Percentiles rank a stretch among this genome's conserved stretches.
phyloP scores from a whole-genome alignment of 352 stramenopile species.

The Phytophthora megakarya region DNA sequence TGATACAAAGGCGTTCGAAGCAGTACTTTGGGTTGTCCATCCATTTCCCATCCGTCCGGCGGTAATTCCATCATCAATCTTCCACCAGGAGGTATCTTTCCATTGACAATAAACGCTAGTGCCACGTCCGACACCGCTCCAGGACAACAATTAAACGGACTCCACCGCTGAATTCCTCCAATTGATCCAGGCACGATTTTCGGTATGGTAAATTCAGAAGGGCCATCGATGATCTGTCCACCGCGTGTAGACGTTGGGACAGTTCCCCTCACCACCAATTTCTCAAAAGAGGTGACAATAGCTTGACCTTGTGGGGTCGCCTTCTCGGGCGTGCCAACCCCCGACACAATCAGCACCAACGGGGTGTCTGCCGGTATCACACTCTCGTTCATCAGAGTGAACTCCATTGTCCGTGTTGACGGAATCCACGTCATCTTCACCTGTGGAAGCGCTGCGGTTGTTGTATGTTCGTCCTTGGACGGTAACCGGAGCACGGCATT shows the following conservation, averaged over 20 bases:
- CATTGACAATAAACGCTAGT: conserved; percentile 52
- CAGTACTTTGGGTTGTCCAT: conserved; percentile 42
- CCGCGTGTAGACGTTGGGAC: conserved; percentile 59
- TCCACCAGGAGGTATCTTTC: conserved; percentile 41
- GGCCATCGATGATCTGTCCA: conserved; percentile 70
- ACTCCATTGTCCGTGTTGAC: conserved; percentile 49
- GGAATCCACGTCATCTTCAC: conserved; percentile 43
- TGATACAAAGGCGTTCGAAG: conserved; percentile 41
- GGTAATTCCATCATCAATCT: conserved; percentile 62
- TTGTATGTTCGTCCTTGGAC: conserved; percentile 24
- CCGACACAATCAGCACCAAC: conserved; percentile 54
- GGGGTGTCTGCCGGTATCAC: conserved; percentile 43
- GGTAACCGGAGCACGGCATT: conserved; percentile 46
- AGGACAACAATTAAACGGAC: conserved; percentile 65
- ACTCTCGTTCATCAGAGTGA: conserved; percentile 52
- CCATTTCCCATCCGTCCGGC: conserved; percentile 66
- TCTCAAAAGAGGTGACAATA: conserved; percentile 68
- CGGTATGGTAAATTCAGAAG: conserved; percentile 46
- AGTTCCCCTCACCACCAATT: conserved; percentile 54
- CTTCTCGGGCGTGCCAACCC: conserved; percentile 57
- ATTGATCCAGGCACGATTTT: conserved; percentile 61
- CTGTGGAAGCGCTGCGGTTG: conserved; percentile 23
- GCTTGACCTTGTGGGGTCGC: conserved; percentile 53
- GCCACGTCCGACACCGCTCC: conserved; percentile 53
- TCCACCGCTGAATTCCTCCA: conserved; percentile 47